Evolutionary conservation across 177 flowering plant species (phyloP), one percentile per base, ranked within the genome.

Genomic region (Vitis hybrid): DNA sequence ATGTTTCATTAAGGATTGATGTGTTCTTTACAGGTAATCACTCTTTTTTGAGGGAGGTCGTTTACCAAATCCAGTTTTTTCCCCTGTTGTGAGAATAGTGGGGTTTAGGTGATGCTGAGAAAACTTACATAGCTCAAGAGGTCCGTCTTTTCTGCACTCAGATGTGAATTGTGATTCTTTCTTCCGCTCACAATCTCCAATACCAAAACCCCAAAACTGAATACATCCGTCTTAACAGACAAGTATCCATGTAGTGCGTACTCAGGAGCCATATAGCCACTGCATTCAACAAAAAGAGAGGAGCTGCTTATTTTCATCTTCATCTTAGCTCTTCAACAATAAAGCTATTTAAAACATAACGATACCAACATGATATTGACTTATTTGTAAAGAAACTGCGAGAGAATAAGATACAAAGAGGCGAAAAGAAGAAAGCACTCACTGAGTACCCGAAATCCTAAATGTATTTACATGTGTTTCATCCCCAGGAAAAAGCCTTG

Each of bases 231-330:
- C 69, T 91, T 93, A 62, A 88, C 91, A 1, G 98, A 90, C 64
- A 93, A 74, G 75, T 80, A 83, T 18, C 98, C 98, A 68, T 73
- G 94, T 83, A 90, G 45, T 60, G 97, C 97, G 73, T 90, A 93
- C 73, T 93, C 96, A 49, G 97, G 97, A 61, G 97, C 94, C 89
- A 92, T 91, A 71, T 92, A 92, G 52, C 98, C 97, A 80, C 94
- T 91, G 85, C 71, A 77, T 55, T 49, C 26, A 75, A 57, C 51
- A 7, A 64, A 55, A 32, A 13, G 21, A 48, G n/a, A n/a, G n/a
- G 6, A 23, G 45, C n/a, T 19, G 26, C 13, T 65, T 54, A 21
- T 51, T 58, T 64, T 58, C 39, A 23, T 51, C 11, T 23, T 51
- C 19, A 18, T 19, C 18, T 65, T 26, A 11, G 45, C 21, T 23